Base-by-base conservation (phyloP, 345 rosid genomes). In the Euphorbia pulcherrima region DNA sequence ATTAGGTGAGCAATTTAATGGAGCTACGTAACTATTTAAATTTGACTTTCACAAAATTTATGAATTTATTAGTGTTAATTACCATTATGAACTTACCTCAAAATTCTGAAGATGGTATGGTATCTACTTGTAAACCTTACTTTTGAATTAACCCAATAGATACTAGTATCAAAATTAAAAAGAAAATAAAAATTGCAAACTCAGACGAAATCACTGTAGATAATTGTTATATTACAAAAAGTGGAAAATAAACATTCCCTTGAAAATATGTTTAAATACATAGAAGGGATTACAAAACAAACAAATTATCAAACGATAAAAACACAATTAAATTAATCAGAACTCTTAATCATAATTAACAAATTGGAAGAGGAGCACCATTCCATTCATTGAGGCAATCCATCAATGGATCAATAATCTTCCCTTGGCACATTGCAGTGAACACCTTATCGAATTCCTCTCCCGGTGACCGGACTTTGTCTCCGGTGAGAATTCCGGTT, bases 401-500 rank as follows among this genome's bases (percentile, higher is more conserved):
- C 64, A 89, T 55, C 86, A 89, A 65, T 47, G 92, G 90, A 80
- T 85, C 92, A 41, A 89, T 81, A 72, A 89, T 67, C 77, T 85
- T 87, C n/a, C 96, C 96, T 51, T 79, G 78, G 68, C 84, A 87
- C 72, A 89, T 77, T 0, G 89, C 96, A 0, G 83, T 72, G 63
- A 89, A 89, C 26, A 90, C 91, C 75, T 70, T 81, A 46, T 90
- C 93, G 59, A 86, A 90, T 72, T 82, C 92, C 72, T 89, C 92
- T 0, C 96, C 93, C 0, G 93, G 93, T 5, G 93, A 88, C 71
- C 50, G 24, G 8, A 80, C 82, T 26, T 78, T 86, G 70, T 87
- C 93, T 1, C 96, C 96, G 0, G 86, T 83, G 0, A 90, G 62
- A 71, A 86, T 65, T 2, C 73, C 84, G 0, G 87, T 78, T 11